Evolutionary conservation across 768 basidiomycete genomes (phyloP), one percentile per base, ranked within the genome.

Genomic region (Rhodosporidiobolus sp.): DNA sequence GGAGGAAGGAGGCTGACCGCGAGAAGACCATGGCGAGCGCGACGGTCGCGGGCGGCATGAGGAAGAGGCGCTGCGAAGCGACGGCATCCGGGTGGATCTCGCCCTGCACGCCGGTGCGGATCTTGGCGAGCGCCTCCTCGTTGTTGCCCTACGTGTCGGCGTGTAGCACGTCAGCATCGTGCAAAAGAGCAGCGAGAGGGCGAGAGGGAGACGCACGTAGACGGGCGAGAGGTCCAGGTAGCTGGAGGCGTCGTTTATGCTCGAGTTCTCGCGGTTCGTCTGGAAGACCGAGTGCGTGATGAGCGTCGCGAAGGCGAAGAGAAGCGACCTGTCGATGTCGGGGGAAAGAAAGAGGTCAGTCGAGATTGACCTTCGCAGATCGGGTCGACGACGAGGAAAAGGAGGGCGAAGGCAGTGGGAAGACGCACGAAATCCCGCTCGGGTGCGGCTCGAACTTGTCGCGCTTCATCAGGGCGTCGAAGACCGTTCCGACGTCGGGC

Each of bases 191-290:
- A 14, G 55, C n/a, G n/a, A n/a, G n/a, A n/a, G n/a, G n/a, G n/a
- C n/a, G n/a, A n/a, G n/a, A n/a, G n/a, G n/a, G n/a, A n/a, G n/a
- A n/a, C 70, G 60, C 26, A 68, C 72, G 73, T 92, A 92, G 14
- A 92, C 79, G 12, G 89, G 84, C 76, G 87, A 88, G 53, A 92
- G 79, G 78, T 92, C 91, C 24, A 92, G 83, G 80, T 92, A 92
- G 76, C 87, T 88, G 79, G 87, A 88, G 0, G 87, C 81, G 54
- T 86, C 81, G 77, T 92, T 92, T 67, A 86, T 74, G 20, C 9
- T 58, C 3, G 49, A 56, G n/a, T 76, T 69, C 16, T 28, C 56
- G 46, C 78, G 81, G 70, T 85, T 86, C 0, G 92, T 87, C 73
- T 88, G 82, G 83, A 92, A 92, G 73, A 88, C 84, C 65, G 82